These are phyloP conservation scores for Echites panduratus DNA, from an alignment of 257 asterid genomes.

Conservation along the genomic window DNA sequence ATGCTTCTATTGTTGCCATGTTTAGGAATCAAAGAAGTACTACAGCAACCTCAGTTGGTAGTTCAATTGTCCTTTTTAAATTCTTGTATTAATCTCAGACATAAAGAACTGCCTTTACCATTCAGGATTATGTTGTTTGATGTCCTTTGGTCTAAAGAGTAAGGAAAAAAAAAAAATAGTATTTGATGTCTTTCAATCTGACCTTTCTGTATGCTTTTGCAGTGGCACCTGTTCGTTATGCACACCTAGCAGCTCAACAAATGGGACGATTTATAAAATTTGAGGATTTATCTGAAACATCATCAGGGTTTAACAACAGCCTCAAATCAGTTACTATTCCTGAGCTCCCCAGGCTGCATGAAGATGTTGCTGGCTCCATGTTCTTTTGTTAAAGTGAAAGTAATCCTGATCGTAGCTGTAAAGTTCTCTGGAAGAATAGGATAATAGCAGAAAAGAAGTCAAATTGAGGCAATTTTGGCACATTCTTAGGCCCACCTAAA, in stretches of 20 bases:
- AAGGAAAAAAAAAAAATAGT: neutral
- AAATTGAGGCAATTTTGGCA: too few species aligned
- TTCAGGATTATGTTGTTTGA: neutral
- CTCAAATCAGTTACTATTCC: constrained; percentile 39
- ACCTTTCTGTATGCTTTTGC: constrained; percentile 17
- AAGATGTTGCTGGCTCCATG: constrained; percentile 73
- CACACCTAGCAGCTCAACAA: constrained; percentile 92
- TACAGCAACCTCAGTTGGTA: constrained; percentile 76
- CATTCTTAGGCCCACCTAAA: too few species aligned
- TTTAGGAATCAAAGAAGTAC: constrained; percentile 80
- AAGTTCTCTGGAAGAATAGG: too few species aligned
- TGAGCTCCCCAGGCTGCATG: constrained; percentile 71
- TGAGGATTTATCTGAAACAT: constrained; percentile 60
- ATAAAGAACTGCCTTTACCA: neutral
- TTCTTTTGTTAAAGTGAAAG: constrained; percentile 62
- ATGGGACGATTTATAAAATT: constrained; percentile 64
- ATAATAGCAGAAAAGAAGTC: too few species aligned
- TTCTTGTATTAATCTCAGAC: neutral
- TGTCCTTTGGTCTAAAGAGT: neutral
- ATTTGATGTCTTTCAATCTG: neutral
- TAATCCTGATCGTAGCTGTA: neutral
- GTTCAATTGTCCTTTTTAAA: constrained; percentile 13
- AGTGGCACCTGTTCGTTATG: constrained; percentile 88
- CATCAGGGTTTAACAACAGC: constrained; percentile 33
- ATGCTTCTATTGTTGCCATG: neutral